Percentiles rank a stretch among this genome's conserved stretches.
Evolutionary conservation across 2,329 filamentous ascomycete genomes (phyloP).

Genomic region (Neofusicoccum cordaticola): DNA sequence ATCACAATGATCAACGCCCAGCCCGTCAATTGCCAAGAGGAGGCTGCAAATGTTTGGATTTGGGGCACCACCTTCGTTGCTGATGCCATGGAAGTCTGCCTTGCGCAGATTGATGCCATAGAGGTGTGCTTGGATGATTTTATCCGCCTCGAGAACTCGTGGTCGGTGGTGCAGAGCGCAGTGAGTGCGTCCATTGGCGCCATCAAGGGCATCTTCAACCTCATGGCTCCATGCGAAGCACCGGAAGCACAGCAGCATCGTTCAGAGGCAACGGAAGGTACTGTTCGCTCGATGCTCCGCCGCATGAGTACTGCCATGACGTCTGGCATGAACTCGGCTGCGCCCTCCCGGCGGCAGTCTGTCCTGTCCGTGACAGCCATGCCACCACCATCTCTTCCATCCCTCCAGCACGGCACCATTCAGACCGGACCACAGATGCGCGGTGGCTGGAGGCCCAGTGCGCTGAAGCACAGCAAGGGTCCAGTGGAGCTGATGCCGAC

Average conservation of each 20-base stretch:
- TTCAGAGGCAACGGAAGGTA: conserved; percentile 13
- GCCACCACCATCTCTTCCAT: neutral
- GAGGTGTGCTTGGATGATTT: conserved; percentile 44
- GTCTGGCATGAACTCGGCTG: conserved; percentile 8
- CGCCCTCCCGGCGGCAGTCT: conserved; percentile 6
- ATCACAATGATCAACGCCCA: conserved; percentile 45
- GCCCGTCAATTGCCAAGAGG: conserved; percentile 36
- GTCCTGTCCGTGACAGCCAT: conserved; percentile 1
- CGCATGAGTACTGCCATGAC: conserved; percentile 18
- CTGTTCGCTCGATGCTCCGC: conserved; percentile 17
- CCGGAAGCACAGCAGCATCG: conserved; percentile 17
- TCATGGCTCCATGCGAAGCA: conserved; percentile 35
- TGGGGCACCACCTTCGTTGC: conserved; percentile 45
- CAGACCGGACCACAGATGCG: neutral
- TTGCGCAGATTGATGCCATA: conserved; percentile 39
- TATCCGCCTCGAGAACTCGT: conserved; percentile 46
- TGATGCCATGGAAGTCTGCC: conserved; percentile 43
- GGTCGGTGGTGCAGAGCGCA: conserved; percentile 42
- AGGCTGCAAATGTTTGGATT: conserved; percentile 45
- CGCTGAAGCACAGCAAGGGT: conserved; percentile 12
- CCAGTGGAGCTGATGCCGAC: conserved; percentile 14
- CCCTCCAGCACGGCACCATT: neutral
- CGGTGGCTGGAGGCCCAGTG: neutral
- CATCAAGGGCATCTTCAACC: conserved; percentile 45
- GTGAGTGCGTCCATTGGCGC: conserved; percentile 42